A percentile compares a stretch with the other conserved stretches of the same genome.
Evolutionary conservation across 495 filamentous ascomycete species (phyloP).

Genomic region (Aspergillus funiculosus): DNA sequence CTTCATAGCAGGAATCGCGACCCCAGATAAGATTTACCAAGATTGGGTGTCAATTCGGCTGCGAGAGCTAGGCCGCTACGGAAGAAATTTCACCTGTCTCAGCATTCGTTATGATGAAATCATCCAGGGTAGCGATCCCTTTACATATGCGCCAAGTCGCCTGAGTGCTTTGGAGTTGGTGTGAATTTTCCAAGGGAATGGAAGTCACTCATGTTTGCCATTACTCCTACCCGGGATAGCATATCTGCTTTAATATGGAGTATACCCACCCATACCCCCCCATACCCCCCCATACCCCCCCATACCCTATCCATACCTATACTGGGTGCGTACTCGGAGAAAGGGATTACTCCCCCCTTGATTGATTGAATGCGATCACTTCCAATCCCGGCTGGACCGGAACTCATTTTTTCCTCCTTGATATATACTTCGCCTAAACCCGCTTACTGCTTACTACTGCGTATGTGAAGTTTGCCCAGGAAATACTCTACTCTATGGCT

Average conservation of each 20-base stretch:
- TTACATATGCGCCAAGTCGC: slow-evolving; percentile 10
- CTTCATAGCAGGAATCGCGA: slow-evolving; percentile 31
- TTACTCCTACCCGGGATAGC: neutral
- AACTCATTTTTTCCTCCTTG: neutral
- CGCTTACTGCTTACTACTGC: neutral
- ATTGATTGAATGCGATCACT: too few relatives aligned
- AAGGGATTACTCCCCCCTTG: neutral
- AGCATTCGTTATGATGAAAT: slow-evolving; percentile 27
- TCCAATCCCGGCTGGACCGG: slow-evolving; percentile 1
- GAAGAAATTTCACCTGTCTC: slow-evolving; percentile 23
- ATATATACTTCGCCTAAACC: too few relatives aligned
- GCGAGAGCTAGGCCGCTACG: slow-evolving; percentile 28
- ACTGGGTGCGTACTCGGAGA: too few relatives aligned
- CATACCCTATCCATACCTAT: too few relatives aligned
- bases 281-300: too few relatives aligned
- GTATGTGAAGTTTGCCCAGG: neutral
- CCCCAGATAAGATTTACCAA: slow-evolving; percentile 26
- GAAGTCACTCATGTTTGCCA: neutral
- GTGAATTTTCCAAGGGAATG: neutral
- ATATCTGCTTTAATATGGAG: neutral
- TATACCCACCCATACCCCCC: too few relatives aligned
- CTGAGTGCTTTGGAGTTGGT: neutral
- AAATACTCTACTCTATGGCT: too few relatives aligned
- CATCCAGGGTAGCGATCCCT: slow-evolving; percentile 17
- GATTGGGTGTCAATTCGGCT: slow-evolving; percentile 35